These are phyloP conservation scores for Sarcodon aspratus DNA, from an alignment of 768 basidiomycete species.

Conservation along the genomic window DNA sequence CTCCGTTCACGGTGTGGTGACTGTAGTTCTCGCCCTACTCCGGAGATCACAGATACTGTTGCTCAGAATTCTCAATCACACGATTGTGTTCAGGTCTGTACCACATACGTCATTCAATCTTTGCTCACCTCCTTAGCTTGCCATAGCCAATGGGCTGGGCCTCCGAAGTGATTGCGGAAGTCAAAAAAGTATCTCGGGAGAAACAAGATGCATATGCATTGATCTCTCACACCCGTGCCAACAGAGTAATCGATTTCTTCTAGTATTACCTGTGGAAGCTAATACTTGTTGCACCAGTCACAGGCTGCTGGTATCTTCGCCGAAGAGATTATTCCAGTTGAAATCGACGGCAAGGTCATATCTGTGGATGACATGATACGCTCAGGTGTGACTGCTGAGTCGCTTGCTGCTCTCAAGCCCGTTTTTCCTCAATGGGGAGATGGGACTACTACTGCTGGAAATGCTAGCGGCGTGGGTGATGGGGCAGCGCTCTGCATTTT, in stretches of 20 bases:
- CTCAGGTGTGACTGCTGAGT: slow-evolving; percentile 68
- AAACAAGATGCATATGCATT: slow-evolving; percentile 87
- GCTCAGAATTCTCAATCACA: slow-evolving; percentile 50
- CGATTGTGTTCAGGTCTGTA: slow-evolving; percentile 61
- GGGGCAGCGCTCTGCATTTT: slow-evolving; percentile 82
- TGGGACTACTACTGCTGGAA: slow-evolving; percentile 67
- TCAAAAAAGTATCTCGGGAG: slow-evolving; percentile 65
- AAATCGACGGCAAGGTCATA: slow-evolving; percentile 53
- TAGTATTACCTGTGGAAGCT: not conserved
- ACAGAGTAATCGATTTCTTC: slow-evolving; percentile 27
- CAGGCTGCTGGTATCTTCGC: slow-evolving; percentile 61
- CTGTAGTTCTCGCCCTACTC: slow-evolving; percentile 57
- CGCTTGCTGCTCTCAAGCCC: slow-evolving; percentile 70
- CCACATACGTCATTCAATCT: not conserved
- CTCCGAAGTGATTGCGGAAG: slow-evolving; percentile 79
- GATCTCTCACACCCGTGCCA: slow-evolving; percentile 77
- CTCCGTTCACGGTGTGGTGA: slow-evolving; percentile 7
- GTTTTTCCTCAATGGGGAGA: slow-evolving; percentile 70
- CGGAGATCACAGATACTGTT: slow-evolving; percentile 48
- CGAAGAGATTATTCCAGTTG: slow-evolving; percentile 84
- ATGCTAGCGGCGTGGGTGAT: slow-evolving; percentile 85
- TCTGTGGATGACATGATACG: slow-evolving; percentile 84
- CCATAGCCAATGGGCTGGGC: slow-evolving; percentile 90
- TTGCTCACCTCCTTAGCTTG: slow-evolving; percentile 2
- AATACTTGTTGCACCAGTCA: slow-evolving; percentile 29